Evolutionary conservation across 306 rosid species (phyloP).

Genomic region (Trifolium dubium): DNA sequence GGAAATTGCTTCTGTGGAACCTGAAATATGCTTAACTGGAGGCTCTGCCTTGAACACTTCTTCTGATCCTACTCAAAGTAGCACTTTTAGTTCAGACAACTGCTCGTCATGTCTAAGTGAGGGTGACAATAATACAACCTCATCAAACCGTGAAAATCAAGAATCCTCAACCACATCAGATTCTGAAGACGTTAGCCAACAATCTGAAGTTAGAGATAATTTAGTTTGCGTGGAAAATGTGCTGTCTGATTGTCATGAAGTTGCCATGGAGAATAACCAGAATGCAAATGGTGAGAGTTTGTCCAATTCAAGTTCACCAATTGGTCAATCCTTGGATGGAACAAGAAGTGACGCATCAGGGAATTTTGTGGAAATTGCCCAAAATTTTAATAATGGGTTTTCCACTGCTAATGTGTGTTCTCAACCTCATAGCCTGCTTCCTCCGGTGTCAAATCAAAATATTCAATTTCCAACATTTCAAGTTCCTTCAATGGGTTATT

Average conservation of each 20-base stretch:
- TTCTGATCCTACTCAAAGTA: constrained; percentile 53
- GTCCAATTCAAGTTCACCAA: constrained; percentile 41
- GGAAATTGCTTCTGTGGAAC: constrained; percentile 54
- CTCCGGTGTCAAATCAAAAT: constrained; percentile 61
- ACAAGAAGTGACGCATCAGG: constrained; percentile 51
- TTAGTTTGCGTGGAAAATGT: constrained; percentile 53
- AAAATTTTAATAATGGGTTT: constrained; percentile 55
- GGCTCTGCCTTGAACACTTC: constrained; percentile 46
- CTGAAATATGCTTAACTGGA: constrained; percentile 39
- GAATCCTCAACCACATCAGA: constrained; percentile 89
- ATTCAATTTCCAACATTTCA: constrained; percentile 77
- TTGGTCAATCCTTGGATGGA: constrained; percentile 46
- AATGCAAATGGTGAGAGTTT: constrained; percentile 47
- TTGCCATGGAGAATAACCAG: constrained; percentile 49
- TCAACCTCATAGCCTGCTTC: constrained; percentile 65
- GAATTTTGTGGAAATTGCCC: constrained; percentile 45
- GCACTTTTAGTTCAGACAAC: constrained; percentile 70
- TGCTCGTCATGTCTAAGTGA: constrained; percentile 87
- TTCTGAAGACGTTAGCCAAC: constrained; percentile 88
- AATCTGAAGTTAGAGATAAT: constrained; percentile 71
- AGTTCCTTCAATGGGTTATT: constrained; percentile 78
- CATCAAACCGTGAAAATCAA: constrained; percentile 74
- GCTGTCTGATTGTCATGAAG: constrained; percentile 57
- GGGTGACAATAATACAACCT: constrained; percentile 79
- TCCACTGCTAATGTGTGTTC: constrained; percentile 61